Evolutionary conservation across 345 rosid species (phyloP).

Genomic region (Eucalyptus erythrocorys): DNA sequence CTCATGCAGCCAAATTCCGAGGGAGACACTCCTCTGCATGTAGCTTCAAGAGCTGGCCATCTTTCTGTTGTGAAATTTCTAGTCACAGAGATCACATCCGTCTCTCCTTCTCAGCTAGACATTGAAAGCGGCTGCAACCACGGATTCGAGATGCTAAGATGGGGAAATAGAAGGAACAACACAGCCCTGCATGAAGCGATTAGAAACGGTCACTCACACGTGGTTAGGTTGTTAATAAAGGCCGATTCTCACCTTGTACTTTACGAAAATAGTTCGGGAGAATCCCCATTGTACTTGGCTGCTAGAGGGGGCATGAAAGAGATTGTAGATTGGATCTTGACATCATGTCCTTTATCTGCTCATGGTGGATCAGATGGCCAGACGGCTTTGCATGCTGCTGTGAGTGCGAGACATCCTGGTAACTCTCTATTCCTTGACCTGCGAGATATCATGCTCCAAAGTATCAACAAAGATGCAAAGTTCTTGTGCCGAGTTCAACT

Average conservation of each 20-base stretch:
- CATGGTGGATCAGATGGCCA: neutral
- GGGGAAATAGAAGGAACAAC: neutral
- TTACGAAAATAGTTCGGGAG: neutral
- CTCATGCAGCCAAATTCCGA: neutral
- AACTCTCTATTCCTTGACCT: neutral
- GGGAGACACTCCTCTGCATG: neutral
- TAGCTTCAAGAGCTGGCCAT: neutral
- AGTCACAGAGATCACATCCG: neutral
- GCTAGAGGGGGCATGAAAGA: neutral
- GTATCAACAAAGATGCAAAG: neutral
- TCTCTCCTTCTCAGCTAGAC: neutral
- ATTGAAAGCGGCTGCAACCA: neutral
- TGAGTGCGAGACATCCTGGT: neutral
- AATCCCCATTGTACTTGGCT: neutral
- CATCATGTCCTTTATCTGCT: neutral
- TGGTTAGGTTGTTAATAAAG: neutral
- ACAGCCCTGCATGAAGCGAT: neutral
- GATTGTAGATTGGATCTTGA: neutral
- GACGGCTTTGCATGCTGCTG: neutral
- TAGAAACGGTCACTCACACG: neutral
- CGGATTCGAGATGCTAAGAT: neutral
- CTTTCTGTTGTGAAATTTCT: neutral
- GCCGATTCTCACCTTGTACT: neutral
- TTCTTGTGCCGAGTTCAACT: neutral
- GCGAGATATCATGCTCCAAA: neutral